Evolutionary conservation across 441 rosid species (phyloP).

Genomic region (Pelargonium fulgidum): DNA sequence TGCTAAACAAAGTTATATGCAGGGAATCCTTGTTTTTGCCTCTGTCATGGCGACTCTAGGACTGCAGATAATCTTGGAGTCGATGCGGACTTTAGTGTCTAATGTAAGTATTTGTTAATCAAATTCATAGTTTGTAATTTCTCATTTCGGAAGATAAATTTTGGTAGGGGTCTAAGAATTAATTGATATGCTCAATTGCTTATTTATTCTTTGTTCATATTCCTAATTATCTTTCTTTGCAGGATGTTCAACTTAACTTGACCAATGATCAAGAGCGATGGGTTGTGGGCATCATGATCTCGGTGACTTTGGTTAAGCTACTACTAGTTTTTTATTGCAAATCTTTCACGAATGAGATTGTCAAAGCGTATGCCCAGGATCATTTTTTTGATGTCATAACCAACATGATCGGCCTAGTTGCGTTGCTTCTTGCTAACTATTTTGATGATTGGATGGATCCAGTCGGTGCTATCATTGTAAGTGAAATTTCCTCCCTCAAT

Average conservation of each 20-base stretch:
- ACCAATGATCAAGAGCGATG: slow-evolving; percentile 47
- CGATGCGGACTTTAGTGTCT: slow-evolving; percentile 41
- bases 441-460: slow-evolving; percentile 73
- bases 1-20: background rate
- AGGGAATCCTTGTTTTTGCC: slow-evolving; percentile 75
- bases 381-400: slow-evolving; percentile 67
- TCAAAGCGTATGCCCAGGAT: slow-evolving; percentile 65
- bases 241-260: slow-evolving; percentile 45
- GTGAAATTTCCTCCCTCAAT: slow-evolving; percentile 18
- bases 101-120: slow-evolving; percentile 26
- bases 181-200: background rate
- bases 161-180: too few relatives aligned
- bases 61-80: slow-evolving; percentile 55
- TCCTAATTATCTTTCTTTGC: background rate
- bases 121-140: background rate
- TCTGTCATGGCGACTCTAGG: slow-evolving; percentile 78
- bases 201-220: background rate
- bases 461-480: slow-evolving; percentile 50
- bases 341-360: slow-evolving; percentile 51
- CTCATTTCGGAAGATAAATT: background rate
- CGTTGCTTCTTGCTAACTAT: slow-evolving; percentile 48
- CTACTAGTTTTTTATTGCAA: slow-evolving; percentile 47
- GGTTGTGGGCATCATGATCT: slow-evolving; percentile 70
- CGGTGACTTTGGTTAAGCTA: slow-evolving; percentile 46
- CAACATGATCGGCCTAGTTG: slow-evolving; percentile 51